These are phyloP conservation scores for Sordariomycetes sp. DNA, from an alignment of 2,329 filamentous ascomycete genomes.

Conservation along the genomic window DNA sequence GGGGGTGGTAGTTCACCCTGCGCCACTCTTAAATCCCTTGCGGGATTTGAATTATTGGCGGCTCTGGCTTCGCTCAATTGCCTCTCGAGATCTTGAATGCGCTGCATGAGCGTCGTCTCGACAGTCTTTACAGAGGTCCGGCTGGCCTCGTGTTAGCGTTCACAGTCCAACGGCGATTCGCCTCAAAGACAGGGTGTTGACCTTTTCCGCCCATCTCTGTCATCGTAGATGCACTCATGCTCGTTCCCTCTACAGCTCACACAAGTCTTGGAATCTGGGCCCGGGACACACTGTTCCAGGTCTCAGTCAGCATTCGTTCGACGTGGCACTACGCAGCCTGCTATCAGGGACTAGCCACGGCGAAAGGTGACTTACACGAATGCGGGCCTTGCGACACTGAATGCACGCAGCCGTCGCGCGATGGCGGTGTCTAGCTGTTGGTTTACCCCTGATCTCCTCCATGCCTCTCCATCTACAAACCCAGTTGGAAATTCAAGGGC, in stretches of 20 bases:
- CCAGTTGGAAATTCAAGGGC: too few species aligned
- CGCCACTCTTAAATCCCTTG: too few species aligned
- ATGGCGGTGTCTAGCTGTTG: conserved; percentile 4
- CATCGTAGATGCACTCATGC: conserved; percentile 5
- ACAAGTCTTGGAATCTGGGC: conserved; percentile 3
- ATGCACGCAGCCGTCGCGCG: conserved; percentile 5
- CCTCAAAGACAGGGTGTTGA: background rate
- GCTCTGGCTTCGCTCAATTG: conserved; percentile 2
- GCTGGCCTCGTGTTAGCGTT: background rate
- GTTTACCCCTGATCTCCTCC: background rate
- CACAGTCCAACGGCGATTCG: background rate
- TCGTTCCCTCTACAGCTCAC: conserved; percentile 4
- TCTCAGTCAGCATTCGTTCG: background rate
- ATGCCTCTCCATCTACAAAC: too few species aligned
- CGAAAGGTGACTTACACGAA: conserved; percentile 5
- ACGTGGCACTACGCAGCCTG: too few species aligned
- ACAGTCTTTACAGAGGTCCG: conserved; percentile 5
- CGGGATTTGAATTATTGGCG: background rate
- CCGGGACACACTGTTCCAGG: conserved; percentile 2
- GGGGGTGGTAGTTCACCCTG: background rate
- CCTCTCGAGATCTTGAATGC: conserved; percentile 3
- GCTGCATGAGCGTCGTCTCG: conserved; percentile 2
- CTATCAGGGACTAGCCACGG: too few species aligned
- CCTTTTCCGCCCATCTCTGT: conserved; percentile 6
- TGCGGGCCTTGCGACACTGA: conserved; percentile 4